These are phyloP conservation scores for Protomyces inouyei DNA, from an alignment of 1,139 yeast species.

Conservation along the genomic window DNA sequence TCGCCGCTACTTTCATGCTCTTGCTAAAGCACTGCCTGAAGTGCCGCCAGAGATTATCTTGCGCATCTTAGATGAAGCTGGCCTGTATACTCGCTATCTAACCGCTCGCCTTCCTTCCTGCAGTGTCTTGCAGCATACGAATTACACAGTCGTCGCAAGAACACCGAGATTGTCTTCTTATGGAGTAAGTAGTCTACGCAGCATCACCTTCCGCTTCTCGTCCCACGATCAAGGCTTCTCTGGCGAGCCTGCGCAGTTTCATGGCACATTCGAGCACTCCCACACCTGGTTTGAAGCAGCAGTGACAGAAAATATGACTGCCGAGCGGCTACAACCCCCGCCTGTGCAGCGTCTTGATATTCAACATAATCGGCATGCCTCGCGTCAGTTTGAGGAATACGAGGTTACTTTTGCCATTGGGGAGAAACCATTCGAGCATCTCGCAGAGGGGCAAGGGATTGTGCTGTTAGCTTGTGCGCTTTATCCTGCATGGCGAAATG, in stretches of 20 bases:
- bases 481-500: constrained; percentile 13
- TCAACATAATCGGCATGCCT: constrained; percentile 16
- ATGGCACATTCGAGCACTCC: constrained; percentile 9
- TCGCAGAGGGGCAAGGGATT: not conserved
- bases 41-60: not conserved
- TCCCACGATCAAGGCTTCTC: constrained; percentile 22
- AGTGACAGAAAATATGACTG: not conserved
- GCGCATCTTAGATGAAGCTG: not conserved
- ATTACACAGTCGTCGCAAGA: not conserved
- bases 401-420: not conserved
- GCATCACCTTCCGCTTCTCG: not conserved
- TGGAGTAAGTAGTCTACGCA: not conserved
- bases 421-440: not conserved
- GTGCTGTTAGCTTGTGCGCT: constrained; percentile 14
- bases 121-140: not conserved
- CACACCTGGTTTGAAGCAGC: constrained; percentile 20
- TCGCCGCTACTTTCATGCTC: not conserved
- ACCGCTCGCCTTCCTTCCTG: not conserved
- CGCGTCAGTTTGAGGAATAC: not conserved
- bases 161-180: not conserved
- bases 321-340: not conserved
- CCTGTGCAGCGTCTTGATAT: not conserved
- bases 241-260: not conserved
- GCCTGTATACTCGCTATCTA: not conserved
- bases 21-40: not conserved